Percentiles rank a stretch among this genome's conserved stretches.
phyloP scores from a whole-genome alignment of 1,284 basidiomycete species.

The Malassezia globosa region DNA sequence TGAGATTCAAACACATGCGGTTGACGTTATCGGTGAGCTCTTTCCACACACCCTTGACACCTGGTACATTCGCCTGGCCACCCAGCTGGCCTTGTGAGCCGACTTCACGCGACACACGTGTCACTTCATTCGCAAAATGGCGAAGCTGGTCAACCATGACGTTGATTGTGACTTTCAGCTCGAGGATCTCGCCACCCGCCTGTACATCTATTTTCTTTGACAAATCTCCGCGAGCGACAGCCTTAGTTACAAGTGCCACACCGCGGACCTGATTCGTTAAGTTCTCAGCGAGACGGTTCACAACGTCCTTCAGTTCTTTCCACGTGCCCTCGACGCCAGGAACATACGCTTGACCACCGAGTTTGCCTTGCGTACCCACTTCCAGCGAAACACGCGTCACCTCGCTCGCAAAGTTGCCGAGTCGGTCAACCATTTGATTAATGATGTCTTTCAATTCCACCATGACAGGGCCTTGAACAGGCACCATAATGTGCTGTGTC shows the following conservation, averaged over 20 bases:
- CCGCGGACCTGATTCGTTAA: conserved; percentile 86
- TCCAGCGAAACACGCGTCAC: conserved; percentile 87
- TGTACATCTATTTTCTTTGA: conserved; percentile 93
- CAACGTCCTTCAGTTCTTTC: conserved; percentile 48
- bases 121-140: conserved; percentile 86
- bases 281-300: conserved; percentile 46
- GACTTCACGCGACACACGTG: conserved; percentile 63
- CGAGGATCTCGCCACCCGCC: conserved; percentile 88
- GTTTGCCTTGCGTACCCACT: conserved; percentile 51
- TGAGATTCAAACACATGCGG: conserved; percentile 82
- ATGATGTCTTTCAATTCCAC: conserved; percentile 95
- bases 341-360: conserved; percentile 47
- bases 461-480: conserved; percentile 92
- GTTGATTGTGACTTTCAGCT: conserved; percentile 95
- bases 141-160: conserved; percentile 83
- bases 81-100: conserved; percentile 40
- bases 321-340: conserved; percentile 47
- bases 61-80: conserved; percentile 46
- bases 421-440: conserved; percentile 79
- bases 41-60: conserved; percentile 47
- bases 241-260: conserved; percentile 93
- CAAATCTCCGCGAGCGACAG: conserved; percentile 87
- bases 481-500: conserved; percentile 89
- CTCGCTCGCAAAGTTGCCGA: conserved; percentile 82
- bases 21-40: conserved; percentile 59